Percentiles rank a stretch among this genome's conserved stretches.
phyloP scores from a whole-genome alignment of 805 yeast species.

The Spathaspora boniae region DNA sequence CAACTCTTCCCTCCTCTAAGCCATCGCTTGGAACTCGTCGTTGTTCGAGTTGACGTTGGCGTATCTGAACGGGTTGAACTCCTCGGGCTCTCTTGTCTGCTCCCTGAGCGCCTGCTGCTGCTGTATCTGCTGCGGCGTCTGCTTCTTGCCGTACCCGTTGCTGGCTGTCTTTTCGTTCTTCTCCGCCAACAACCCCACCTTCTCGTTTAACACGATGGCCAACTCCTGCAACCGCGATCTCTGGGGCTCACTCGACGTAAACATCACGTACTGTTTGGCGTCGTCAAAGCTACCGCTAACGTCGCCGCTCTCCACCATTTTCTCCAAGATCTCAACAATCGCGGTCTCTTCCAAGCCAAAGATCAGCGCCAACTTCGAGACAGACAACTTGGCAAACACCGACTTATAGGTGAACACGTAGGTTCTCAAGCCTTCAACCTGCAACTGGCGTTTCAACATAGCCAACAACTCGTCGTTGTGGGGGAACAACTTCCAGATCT shows the following conservation, averaged over 20 bases:
- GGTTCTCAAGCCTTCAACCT: constrained; percentile 89
- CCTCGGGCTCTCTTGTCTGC: constrained; percentile 31
- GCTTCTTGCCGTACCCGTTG: constrained; percentile 59
- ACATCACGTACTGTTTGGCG: constrained; percentile 56
- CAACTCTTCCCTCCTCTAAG: constrained; percentile 11
- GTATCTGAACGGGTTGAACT: constrained; percentile 37
- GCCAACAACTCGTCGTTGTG: constrained; percentile 61
- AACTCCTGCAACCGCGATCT: constrained; percentile 82
- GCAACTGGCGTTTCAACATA: constrained; percentile 76
- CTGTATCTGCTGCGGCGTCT: constrained; percentile 34
- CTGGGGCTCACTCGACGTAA: constrained; percentile 68
- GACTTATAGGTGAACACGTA: constrained; percentile 81
- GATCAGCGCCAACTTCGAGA: constrained; percentile 57
- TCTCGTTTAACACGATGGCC: constrained; percentile 80
- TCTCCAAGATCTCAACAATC: constrained; percentile 62
- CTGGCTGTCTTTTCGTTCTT: constrained; percentile 81
- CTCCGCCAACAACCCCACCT: constrained; percentile 72
- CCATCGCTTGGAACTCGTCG: constrained; percentile 41
- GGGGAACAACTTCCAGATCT: constrained; percentile 82
- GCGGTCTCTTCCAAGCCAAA: constrained; percentile 60
- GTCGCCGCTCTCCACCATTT: constrained; percentile 77
- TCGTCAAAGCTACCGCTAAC: constrained; percentile 74
- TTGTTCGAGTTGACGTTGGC: constrained; percentile 42
- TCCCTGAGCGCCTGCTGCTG: constrained; percentile 30
- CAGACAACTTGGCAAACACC: constrained; percentile 70